These are phyloP conservation scores for Zelonia costaricensis DNA, from an alignment of 208 protist genomes.

Conservation along the genomic window DNA sequence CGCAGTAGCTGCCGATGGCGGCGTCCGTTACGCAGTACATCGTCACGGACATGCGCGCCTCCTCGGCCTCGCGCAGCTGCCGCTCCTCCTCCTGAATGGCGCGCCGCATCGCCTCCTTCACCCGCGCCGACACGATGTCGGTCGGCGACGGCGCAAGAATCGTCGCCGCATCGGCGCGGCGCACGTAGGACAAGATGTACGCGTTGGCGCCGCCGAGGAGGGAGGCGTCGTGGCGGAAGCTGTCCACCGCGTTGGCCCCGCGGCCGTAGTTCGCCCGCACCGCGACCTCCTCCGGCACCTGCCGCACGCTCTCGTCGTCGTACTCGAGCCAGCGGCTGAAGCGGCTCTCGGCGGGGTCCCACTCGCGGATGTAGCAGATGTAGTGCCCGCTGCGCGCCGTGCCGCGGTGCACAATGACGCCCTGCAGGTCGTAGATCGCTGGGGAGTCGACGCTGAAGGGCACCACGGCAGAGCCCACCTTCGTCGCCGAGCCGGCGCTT, in stretches of 20 bases:
- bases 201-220: slow-evolving; percentile 44
- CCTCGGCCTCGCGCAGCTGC: slow-evolving; percentile 37
- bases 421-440: slow-evolving; percentile 84
- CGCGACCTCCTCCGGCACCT: slow-evolving; percentile 59
- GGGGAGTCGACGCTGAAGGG: slow-evolving; percentile 53
- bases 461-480: slow-evolving; percentile 21
- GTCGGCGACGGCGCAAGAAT: slow-evolving; percentile 62
- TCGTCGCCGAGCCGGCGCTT: background rate
- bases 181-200: slow-evolving; percentile 87
- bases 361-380: slow-evolving; percentile 89
- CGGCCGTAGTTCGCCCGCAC: slow-evolving; percentile 76
- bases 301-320: slow-evolving; percentile 76
- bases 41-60: slow-evolving; percentile 36
- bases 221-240: slow-evolving; percentile 16
- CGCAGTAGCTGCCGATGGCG: slow-evolving; percentile 37
- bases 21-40: slow-evolving; percentile 64
- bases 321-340: slow-evolving; percentile 86
- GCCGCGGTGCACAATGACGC: slow-evolving; percentile 89
- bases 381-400: slow-evolving; percentile 90
- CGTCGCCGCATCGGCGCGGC: slow-evolving; percentile 54
- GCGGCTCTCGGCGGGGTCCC: slow-evolving; percentile 45
- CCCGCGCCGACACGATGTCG: slow-evolving; percentile 58
- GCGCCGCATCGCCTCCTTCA: slow-evolving; percentile 55
- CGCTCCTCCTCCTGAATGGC: slow-evolving; percentile 61
- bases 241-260: slow-evolving; percentile 9